Evolutionary conservation across 2,329 filamentous ascomycete species (phyloP).

Genomic region (Lasiodiplodia sp.): DNA sequence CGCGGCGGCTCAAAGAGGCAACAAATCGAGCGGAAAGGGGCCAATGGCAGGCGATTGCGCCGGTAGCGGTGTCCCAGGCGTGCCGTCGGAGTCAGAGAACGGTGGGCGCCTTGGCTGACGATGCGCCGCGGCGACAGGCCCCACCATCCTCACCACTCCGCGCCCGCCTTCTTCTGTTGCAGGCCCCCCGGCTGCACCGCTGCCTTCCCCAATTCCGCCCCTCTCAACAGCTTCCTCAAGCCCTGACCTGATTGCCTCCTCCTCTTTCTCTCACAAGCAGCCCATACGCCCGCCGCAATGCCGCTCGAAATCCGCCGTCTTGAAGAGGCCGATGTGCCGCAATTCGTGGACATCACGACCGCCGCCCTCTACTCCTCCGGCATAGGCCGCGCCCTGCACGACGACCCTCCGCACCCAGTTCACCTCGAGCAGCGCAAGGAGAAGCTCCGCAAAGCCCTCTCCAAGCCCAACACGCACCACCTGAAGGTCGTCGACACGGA

Average conservation of each 20-base stretch:
- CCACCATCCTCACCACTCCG: neutral
- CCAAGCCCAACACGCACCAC: constrained; percentile 38
- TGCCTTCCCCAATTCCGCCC: neutral
- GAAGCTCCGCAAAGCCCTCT: constrained; percentile 39
- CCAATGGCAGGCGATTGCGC: constrained; percentile 9
- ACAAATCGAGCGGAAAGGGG: neutral
- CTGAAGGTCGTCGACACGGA: constrained; percentile 31
- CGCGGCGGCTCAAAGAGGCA: neutral
- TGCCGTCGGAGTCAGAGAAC: constrained; percentile 18
- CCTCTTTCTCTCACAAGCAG: neutral
- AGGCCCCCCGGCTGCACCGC: neutral
- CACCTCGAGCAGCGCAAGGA: constrained; percentile 34
- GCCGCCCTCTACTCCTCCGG: constrained; percentile 39
- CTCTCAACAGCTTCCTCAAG: neutral
- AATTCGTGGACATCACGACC: constrained; percentile 40
- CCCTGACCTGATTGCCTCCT: neutral
- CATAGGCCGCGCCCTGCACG: constrained; percentile 37
- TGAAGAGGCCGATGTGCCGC: constrained; percentile 39
- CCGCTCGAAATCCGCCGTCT: constrained; percentile 44
- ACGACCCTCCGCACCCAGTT: constrained; percentile 35
- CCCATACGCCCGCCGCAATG: constrained; percentile 36
- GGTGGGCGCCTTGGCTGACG: constrained; percentile 24
- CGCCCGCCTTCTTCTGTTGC: neutral
- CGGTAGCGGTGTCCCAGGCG: neutral
- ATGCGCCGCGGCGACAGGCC: neutral